These are phyloP conservation scores for Calonectria honghensis DNA, from an alignment of 2,329 filamentous ascomycete species.

Conservation along the genomic window DNA sequence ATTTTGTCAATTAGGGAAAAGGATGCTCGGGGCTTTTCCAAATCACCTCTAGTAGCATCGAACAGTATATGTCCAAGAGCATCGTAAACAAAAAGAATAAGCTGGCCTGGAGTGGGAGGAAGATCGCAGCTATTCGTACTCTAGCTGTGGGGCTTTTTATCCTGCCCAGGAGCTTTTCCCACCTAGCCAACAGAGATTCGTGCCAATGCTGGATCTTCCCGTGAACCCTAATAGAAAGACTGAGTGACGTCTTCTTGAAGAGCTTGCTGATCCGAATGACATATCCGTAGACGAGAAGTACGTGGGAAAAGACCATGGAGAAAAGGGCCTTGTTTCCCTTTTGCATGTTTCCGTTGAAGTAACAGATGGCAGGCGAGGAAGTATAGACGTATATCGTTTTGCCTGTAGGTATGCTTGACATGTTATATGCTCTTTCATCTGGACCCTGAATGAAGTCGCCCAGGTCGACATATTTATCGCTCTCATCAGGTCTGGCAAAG, in stretches of 20 bases:
- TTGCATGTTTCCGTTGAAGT: background rate
- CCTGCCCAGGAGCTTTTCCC: background rate
- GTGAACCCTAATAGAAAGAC: background rate
- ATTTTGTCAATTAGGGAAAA: background rate
- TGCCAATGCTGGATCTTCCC: background rate
- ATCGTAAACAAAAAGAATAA: background rate
- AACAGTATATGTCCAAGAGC: conserved; percentile 18
- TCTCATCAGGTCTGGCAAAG: background rate
- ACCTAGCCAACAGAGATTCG: background rate
- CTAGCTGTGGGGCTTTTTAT: background rate
- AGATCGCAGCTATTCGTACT: conserved; percentile 5
- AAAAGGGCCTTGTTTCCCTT: background rate
- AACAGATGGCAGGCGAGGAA: background rate
- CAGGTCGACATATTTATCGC: background rate
- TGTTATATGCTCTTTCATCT: background rate
- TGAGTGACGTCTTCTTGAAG: background rate
- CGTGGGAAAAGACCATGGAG: background rate
- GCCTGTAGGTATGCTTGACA: background rate
- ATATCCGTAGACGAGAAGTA: conserved; percentile 11
- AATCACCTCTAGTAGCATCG: conserved; percentile 17
- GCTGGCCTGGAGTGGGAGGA: conserved; percentile 9
- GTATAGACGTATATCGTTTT: background rate
- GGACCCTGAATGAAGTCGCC: background rate
- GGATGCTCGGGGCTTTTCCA: background rate
- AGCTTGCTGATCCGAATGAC: conserved; percentile 24